Conservation (phyloP, 805 yeast species). For the Jamesozyma jinghongensis region DNA sequence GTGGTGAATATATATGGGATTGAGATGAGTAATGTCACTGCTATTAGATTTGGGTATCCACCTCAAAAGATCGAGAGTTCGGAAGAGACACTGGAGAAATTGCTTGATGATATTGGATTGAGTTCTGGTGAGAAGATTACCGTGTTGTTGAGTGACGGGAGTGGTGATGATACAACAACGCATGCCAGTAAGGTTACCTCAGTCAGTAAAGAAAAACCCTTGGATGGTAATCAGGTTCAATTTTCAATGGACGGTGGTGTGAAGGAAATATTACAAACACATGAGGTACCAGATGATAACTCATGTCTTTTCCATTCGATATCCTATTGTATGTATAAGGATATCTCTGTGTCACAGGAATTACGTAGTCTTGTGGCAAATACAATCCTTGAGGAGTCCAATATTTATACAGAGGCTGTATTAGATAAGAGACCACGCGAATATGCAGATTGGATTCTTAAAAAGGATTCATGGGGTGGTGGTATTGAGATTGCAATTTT, state of each 20-base stretch:
- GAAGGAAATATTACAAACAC: slow-evolving; percentile 34
- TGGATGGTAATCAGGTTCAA: slow-evolving; percentile 6
- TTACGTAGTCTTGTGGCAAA: slow-evolving; percentile 46
- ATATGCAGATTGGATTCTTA: slow-evolving; percentile 53
- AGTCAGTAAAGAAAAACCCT: not conserved
- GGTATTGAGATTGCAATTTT: slow-evolving; percentile 66
- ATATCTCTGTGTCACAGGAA: slow-evolving; percentile 37
- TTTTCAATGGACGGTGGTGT: slow-evolving; percentile 15
- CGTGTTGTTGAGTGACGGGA: not conserved
- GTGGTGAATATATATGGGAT: slow-evolving; percentile 5
- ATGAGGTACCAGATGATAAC: slow-evolving; percentile 66
- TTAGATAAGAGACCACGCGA: slow-evolving; percentile 42
- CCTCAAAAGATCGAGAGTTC: slow-evolving; percentile 38
- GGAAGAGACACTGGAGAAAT: slow-evolving; percentile 8
- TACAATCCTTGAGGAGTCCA: slow-evolving; percentile 35
- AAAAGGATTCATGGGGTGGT: slow-evolving; percentile 70
- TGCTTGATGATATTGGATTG: slow-evolving; percentile 38
- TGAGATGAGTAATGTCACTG: slow-evolving; percentile 7
- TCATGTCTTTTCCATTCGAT: slow-evolving; percentile 68
- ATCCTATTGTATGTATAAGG: slow-evolving; percentile 40
- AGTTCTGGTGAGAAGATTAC: slow-evolving; percentile 52
- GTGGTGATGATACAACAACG: too few relatives aligned
- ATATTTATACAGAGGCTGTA: slow-evolving; percentile 45
- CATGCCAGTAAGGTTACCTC: too few relatives aligned
- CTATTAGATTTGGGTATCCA: slow-evolving; percentile 52